Base-by-base conservation (phyloP, 176 grass and related monocot genomes). In the Carex pumila region DNA sequence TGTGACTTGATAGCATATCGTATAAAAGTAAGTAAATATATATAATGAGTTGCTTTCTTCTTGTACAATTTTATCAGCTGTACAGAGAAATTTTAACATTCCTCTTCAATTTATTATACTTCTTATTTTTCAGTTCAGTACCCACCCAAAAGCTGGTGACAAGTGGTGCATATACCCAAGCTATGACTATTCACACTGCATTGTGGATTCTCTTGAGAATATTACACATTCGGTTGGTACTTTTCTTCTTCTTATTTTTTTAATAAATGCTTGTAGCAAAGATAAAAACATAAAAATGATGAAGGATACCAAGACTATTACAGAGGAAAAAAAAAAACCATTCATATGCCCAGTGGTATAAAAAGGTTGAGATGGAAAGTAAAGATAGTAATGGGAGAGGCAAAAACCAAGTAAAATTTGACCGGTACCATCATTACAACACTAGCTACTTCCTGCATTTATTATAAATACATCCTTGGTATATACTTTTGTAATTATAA, bases 121-220 rank as follows among this genome's bases (percentile, higher is more conserved):
- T 39, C 34, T 85, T 17, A 12, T 91, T 63, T 34, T 86, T 70
- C 91, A 99, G 93, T 95, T 99, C 76, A 90, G 89, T 67, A 88
- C 89, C 29, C 96, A 99, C 90, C 96, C 96, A 63, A 92, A 89
- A 90, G 89, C 96, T 61, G 96, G 96, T 4, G 91, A 99, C 61
- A 99, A 95, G 61, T 99, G 96, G 96, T 93, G 92, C 82, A 93
- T 99, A 85, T 99, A 99, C 87, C 96, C 96, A 13, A 99, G 93
- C 86, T 95, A 99, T 19, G 96, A 99, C 72, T 99, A 92, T 15
- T 87, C 96, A 70, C 96, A 99, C 83, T 99, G 93, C 70, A 93
- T 99, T 84, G 93, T 99, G 83, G 96, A 99, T 95, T 99, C 96
- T 83, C 63, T 99, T 80, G 96, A 99, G 79, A 99, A 99, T 47